Percentiles rank a stretch among this genome's conserved stretches.
phyloP scores from a whole-genome alignment of 2,329 filamentous ascomycete species.

The Alternaria triticina region DNA sequence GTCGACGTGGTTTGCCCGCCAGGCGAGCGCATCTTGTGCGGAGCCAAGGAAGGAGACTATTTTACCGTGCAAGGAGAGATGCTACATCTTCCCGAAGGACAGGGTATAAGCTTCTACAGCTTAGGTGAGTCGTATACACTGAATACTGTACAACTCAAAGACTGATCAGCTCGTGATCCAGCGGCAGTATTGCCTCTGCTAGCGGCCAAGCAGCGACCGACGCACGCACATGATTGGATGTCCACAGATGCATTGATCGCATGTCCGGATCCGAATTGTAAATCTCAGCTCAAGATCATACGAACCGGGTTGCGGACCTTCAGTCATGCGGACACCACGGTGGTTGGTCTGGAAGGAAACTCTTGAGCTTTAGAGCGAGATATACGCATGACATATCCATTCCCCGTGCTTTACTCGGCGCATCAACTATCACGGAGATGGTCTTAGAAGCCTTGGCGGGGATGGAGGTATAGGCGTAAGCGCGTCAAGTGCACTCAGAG shows the following conservation, averaged over 20 bases:
- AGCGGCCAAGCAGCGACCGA: conserved; percentile 14
- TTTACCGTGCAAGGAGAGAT: conserved; percentile 17
- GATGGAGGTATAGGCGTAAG: not conserved
- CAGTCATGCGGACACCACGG: conserved; percentile 13
- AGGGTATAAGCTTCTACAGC: conserved; percentile 15
- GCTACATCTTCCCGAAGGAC: conserved; percentile 10
- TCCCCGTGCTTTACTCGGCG: not conserved
- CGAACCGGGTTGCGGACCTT: conserved; percentile 10
- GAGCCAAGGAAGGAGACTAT: conserved; percentile 11
- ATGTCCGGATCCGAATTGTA: conserved; percentile 18
- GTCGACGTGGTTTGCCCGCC: conserved; percentile 15
- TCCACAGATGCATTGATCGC: conserved; percentile 17
- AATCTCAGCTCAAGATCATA: conserved; percentile 15
- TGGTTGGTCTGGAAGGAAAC: conserved; percentile 3
- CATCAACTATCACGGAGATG: not conserved
- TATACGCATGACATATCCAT: not conserved
- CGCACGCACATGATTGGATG: conserved; percentile 18
- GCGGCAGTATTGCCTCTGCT: conserved; percentile 12
- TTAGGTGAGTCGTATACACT: conserved; percentile 1
- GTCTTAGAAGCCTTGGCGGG: not conserved
- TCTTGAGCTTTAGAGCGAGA: not conserved
- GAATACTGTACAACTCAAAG: not conserved
- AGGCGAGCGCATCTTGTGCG: conserved; percentile 12
- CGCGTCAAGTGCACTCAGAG: not conserved
- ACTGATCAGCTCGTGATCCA: not conserved